Conservation (phyloP, 2,329 filamentous ascomycete species). For the Trichoderma guizhouense region DNA sequence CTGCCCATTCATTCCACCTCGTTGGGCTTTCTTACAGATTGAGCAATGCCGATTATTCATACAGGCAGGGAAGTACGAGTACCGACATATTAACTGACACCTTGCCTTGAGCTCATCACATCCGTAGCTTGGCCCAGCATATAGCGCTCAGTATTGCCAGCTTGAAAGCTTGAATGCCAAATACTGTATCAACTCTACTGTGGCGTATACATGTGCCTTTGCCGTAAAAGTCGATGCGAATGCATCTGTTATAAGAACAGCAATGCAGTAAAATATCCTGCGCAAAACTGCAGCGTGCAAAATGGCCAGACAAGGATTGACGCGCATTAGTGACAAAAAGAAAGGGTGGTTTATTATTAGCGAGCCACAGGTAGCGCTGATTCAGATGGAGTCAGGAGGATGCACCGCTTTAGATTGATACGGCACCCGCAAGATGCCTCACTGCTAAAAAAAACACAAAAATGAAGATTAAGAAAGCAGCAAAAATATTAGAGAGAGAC, state of each 20-base stretch:
- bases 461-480: background rate
- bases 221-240: background rate
- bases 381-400: conserved; percentile 12
- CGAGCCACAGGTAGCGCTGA: conserved; percentile 16
- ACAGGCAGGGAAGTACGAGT: background rate
- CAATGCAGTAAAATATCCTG: background rate
- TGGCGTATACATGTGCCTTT: background rate
- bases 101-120: background rate
- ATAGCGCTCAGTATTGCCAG: background rate
- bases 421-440: background rate
- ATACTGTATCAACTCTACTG: background rate
- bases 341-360: conserved; percentile 11
- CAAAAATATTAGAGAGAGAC: background rate
- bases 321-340: background rate
- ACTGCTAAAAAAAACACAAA: background rate
- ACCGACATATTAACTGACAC: background rate
- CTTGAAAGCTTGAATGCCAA: background rate
- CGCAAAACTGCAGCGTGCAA: background rate
- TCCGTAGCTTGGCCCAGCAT: accelerated
- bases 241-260: background rate
- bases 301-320: background rate
- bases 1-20: background rate
- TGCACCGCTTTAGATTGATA: background rate
- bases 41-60: background rate
- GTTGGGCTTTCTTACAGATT: conserved; percentile 9